A percentile compares a stretch with the other conserved stretches of the same genome.
Conservation (phyloP, 805 yeast species). For the Spathaspora girioi region DNA sequence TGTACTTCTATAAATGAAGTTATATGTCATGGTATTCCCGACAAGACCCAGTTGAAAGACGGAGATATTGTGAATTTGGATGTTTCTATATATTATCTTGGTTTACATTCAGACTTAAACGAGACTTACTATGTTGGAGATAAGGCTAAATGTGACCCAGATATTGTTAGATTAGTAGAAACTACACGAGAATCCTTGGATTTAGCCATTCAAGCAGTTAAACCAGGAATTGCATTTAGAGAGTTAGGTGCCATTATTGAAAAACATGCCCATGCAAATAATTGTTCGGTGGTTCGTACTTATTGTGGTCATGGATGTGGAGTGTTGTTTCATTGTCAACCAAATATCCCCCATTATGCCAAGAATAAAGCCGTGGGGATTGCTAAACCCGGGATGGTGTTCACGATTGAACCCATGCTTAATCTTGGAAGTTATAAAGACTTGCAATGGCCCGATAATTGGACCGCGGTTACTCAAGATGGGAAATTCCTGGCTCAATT, state of each 20-base stretch:
- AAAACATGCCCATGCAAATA: constrained; percentile 72
- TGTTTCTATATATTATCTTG: constrained; percentile 78
- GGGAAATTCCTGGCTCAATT: constrained; percentile 92
- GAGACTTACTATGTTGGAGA: constrained; percentile 97
- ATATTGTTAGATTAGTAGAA: constrained; percentile 85
- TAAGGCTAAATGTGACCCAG: constrained; percentile 74
- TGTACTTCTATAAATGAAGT: constrained; percentile 95
- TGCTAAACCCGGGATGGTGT: constrained; percentile 93
- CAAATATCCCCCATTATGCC: constrained; percentile 92
- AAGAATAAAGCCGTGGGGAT: constrained; percentile 90
- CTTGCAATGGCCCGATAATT: constrained; percentile 91
- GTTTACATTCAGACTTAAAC: constrained; percentile 91
- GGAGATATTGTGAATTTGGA: constrained; percentile 95
- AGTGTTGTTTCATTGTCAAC: constrained; percentile 82
- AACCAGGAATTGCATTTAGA: constrained; percentile 89
- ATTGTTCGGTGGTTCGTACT: constrained; percentile 82
- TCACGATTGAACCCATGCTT: constrained; percentile 97
- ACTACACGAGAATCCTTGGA: constrained; percentile 82
- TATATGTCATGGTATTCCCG: constrained; percentile 97
- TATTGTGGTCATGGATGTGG: constrained; percentile 95
- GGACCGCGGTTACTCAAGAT: constrained; percentile 92
- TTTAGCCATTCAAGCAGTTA: constrained; percentile 75
- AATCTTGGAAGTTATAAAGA: constrained; percentile 81
- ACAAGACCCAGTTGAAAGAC: constrained; percentile 77
- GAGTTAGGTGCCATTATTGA: constrained; percentile 86